phyloP scores from a whole-genome alignment of 192 early-diverging fungal species.

The Fimicolochytrium jonesii region DNA sequence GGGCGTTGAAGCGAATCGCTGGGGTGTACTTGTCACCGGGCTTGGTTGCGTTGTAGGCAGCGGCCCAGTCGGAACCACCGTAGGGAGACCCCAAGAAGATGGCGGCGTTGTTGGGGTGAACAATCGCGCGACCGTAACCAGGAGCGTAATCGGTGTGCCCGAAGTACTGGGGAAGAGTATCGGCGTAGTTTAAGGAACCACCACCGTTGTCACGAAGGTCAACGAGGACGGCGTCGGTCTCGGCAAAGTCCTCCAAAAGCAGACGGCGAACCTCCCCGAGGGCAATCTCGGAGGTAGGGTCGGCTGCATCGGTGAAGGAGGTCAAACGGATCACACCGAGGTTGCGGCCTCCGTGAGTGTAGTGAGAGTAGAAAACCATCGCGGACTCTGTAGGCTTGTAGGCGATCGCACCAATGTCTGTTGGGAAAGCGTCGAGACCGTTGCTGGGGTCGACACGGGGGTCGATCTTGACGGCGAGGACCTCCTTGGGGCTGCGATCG shows the following conservation, averaged over 20 bases:
- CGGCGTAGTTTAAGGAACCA: conserved; percentile 16
- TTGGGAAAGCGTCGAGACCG: not conserved
- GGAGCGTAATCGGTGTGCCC: not conserved
- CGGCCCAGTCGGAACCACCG: not conserved
- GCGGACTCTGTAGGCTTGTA: not conserved
- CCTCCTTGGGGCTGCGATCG: not conserved
- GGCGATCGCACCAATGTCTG: not conserved
- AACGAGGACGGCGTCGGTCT: conserved; percentile 23
- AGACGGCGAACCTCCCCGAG: not conserved
- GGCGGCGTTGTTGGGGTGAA: not conserved
- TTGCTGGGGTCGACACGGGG: not conserved
- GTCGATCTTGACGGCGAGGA: not conserved
- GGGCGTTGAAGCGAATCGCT: not conserved
- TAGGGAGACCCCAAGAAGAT: not conserved
- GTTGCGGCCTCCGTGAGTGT: conserved; percentile 7
- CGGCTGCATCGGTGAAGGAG: not conserved
- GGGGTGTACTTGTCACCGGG: not conserved
- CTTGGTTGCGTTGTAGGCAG: not conserved
- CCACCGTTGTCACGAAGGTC: conserved; percentile 28
- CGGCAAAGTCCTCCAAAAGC: conserved; percentile 16
- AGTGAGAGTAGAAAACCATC: conserved; percentile 5
- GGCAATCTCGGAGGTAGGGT: not conserved
- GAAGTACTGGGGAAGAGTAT: conserved; percentile 24
- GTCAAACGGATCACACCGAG: conserved; percentile 22
- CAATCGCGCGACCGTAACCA: not conserved